Evolutionary conservation across 345 rosid genomes (phyloP).

Genomic region (Angophora floribunda): DNA sequence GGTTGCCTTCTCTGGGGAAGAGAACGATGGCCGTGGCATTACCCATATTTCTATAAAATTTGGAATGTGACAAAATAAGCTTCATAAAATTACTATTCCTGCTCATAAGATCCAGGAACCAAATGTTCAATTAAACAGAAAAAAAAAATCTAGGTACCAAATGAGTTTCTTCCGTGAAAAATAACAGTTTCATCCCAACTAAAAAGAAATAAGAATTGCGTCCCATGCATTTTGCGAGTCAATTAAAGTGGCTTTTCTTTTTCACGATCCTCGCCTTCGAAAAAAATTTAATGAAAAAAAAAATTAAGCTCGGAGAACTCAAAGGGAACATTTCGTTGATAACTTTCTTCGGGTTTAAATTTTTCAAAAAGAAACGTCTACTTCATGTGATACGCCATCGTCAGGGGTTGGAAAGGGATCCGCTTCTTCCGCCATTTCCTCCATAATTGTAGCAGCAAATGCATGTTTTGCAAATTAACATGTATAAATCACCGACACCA

Average conservation of each 20-base stretch:
- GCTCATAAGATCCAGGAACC: neutral
- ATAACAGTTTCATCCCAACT: neutral
- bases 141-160: neutral
- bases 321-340: neutral
- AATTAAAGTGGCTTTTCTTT: neutral
- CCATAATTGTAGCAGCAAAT: neutral
- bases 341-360: neutral
- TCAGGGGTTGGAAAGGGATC: neutral
- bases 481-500: neutral
- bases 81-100: neutral
- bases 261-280: neutral
- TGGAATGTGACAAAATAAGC: neutral
- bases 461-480: neutral
- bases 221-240: neutral
- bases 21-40: neutral
- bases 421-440: neutral
- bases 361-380: neutral
- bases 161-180: neutral
- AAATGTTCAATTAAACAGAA: neutral
- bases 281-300: neutral
- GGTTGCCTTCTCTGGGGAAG: neutral
- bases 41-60: neutral
- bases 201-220: neutral
- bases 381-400: neutral
- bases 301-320: neutral